phyloP scores from a whole-genome alignment of 2,329 filamentous ascomycete genomes.

The Trichoderma sp. region DNA sequence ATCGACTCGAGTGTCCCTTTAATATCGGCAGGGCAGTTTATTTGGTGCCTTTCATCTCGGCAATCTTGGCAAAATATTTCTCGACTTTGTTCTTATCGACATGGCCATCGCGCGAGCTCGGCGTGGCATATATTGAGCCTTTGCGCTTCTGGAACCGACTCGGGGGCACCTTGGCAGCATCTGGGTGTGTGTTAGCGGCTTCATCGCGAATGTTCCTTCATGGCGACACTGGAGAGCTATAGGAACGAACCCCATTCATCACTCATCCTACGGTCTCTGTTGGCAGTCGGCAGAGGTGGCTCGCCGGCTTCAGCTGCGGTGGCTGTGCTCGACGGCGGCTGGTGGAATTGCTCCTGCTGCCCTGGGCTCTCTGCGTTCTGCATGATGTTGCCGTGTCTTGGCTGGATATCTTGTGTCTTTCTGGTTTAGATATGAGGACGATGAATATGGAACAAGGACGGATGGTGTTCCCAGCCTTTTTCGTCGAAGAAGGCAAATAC shows the following conservation, averaged over 20 bases:
- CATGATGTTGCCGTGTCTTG: neutral
- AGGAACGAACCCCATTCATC: slow-evolving; percentile 53
- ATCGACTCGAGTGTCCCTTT: neutral
- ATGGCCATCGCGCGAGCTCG: slow-evolving; percentile 65
- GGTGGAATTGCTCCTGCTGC: neutral
- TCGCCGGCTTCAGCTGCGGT: neutral
- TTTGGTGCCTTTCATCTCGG: slow-evolving; percentile 53
- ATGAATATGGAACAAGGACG: neutral
- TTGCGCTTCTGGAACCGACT: slow-evolving; percentile 70
- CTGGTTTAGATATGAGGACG: neutral
- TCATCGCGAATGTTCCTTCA: neutral
- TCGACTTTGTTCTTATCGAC: slow-evolving; percentile 61
- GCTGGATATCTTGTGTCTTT: neutral
- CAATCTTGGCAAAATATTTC: slow-evolving; percentile 63
- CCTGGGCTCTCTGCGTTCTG: neutral
- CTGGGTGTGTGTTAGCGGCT: slow-evolving; percentile 39
- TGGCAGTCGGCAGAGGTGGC: slow-evolving; percentile 25
- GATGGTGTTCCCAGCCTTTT: neutral
- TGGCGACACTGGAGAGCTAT: neutral
- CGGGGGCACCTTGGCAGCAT: slow-evolving; percentile 68
- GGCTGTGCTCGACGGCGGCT: neutral
- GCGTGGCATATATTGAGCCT: slow-evolving; percentile 69
- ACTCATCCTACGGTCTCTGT: slow-evolving; percentile 43
- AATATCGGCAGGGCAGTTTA: slow-evolving; percentile 29
- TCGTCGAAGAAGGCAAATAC: neutral